Evolutionary conservation across 1,284 basidiomycete genomes (phyloP).

Genomic region (Dichomitus squalens): DNA sequence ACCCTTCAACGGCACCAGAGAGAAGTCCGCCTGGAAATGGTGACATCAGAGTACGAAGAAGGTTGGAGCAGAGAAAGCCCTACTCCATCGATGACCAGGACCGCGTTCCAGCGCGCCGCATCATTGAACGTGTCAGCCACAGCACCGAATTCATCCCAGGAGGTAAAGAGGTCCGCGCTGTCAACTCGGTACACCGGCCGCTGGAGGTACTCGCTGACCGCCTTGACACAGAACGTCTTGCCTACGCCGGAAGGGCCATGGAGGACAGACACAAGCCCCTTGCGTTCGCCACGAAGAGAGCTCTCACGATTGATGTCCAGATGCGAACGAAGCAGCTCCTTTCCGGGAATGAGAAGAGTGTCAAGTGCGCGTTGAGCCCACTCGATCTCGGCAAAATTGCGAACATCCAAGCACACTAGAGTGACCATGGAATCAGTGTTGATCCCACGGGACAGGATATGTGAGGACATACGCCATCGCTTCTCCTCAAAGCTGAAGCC

Average conservation of each 20-base stretch:
- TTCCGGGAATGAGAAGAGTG: conserved; percentile 57
- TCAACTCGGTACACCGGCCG: conserved; percentile 61
- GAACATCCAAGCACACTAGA: conserved; percentile 51
- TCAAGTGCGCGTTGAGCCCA: conserved; percentile 60
- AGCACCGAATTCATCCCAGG: conserved; percentile 40
- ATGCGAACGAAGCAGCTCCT: conserved; percentile 54
- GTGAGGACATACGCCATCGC: conserved; percentile 40
- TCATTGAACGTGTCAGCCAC: conserved; percentile 37
- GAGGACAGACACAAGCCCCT: conserved; percentile 59
- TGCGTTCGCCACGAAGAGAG: conserved; percentile 63
- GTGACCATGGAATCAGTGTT: too few relatives aligned
- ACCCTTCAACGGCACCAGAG: too few relatives aligned
- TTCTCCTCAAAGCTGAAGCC: conserved; percentile 62
- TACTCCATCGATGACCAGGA: conserved; percentile 48
- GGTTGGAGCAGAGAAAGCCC: conserved; percentile 60
- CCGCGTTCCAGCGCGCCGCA: conserved; percentile 63
- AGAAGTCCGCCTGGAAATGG: too few relatives aligned
- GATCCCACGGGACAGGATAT: too few relatives aligned
- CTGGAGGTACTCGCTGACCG: conserved; percentile 59
- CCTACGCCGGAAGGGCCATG: conserved; percentile 65
- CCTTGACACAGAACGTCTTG: conserved; percentile 52
- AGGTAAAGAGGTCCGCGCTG: too few relatives aligned
- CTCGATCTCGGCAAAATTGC: conserved; percentile 47
- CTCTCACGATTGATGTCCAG: conserved; percentile 64
- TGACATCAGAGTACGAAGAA: conserved; percentile 58